Percentiles rank a stretch among this genome's conserved stretches.
phyloP scores from a whole-genome alignment of 768 basidiomycete genomes.

The Xerocomus brunneocitrinus region DNA sequence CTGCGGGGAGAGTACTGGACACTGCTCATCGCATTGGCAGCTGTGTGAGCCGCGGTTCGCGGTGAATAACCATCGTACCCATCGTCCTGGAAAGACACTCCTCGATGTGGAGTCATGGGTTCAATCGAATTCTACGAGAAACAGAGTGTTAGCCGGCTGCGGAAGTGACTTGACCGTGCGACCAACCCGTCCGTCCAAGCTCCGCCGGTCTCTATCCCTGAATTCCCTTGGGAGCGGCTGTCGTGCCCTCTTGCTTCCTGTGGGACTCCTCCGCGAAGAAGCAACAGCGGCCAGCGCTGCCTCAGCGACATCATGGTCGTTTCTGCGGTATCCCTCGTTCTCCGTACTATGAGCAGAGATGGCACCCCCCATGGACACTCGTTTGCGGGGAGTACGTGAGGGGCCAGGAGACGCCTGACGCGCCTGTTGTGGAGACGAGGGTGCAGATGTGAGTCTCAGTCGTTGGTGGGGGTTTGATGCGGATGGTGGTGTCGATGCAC shows the following conservation, averaged over 20 bases:
- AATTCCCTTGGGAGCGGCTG: constrained; percentile 53
- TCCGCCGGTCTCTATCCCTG: constrained; percentile 32
- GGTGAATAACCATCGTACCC: constrained; percentile 19
- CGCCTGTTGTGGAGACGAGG: constrained; percentile 40
- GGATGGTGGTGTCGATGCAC: constrained; percentile 35
- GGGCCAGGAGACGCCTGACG: constrained; percentile 38
- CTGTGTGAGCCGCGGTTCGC: constrained; percentile 23
- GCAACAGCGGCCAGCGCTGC: constrained; percentile 61
- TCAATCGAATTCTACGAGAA: constrained; percentile 29
- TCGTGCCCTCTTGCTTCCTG: constrained; percentile 38
- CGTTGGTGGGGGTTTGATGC: constrained; percentile 26
- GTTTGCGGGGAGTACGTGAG: constrained; percentile 40
- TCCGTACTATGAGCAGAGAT: constrained; percentile 26
- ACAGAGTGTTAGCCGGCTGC: not conserved
- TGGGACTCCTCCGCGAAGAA: constrained; percentile 50
- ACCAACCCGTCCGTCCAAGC: constrained; percentile 42
- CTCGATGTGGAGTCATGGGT: constrained; percentile 38
- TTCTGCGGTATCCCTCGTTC: constrained; percentile 20
- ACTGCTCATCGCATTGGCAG: constrained; percentile 16
- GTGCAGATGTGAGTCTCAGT: constrained; percentile 45
- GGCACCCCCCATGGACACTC: constrained; percentile 35
- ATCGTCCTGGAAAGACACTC: constrained; percentile 20
- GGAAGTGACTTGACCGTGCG: not conserved
- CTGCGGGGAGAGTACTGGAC: constrained; percentile 28
- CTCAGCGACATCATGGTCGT: constrained; percentile 41